Conservation (phyloP, 352 stramenopile species). For the Globisporangium alternatum region DNA sequence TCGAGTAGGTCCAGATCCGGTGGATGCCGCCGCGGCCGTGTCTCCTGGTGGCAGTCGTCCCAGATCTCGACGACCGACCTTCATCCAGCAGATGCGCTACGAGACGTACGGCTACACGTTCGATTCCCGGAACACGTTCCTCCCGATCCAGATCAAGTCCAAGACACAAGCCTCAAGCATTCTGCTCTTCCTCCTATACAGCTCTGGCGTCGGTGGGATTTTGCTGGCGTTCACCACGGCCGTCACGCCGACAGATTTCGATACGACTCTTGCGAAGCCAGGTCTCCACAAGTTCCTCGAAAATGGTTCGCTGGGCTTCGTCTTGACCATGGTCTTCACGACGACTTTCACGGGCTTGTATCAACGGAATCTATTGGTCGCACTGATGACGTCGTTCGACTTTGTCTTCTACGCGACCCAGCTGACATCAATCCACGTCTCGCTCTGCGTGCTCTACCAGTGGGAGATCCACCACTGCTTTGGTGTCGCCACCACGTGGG, state of each 20-base stretch:
- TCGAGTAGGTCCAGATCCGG: background rate
- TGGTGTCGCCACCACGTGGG: slow-evolving; percentile 18
- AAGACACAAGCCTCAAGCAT: slow-evolving; percentile 5
- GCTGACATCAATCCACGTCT: slow-evolving; percentile 23
- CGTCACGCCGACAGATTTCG: background rate
- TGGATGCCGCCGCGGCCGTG: background rate
- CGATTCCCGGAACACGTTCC: slow-evolving; percentile 11
- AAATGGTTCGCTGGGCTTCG: slow-evolving; percentile 6
- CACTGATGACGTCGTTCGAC: slow-evolving; percentile 37
- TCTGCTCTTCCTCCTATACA: slow-evolving; percentile 11
- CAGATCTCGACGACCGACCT: slow-evolving; percentile 8
- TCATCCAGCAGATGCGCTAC: slow-evolving; percentile 24
- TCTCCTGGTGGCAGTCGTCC: too few species aligned
- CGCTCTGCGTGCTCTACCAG: slow-evolving; percentile 25
- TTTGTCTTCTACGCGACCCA: slow-evolving; percentile 34
- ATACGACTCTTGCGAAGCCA: background rate
- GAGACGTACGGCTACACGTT: slow-evolving; percentile 10
- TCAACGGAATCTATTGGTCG: slow-evolving; percentile 27
- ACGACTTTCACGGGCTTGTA: slow-evolving; percentile 19
- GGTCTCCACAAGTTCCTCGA: slow-evolving; percentile 1
- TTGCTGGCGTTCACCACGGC: slow-evolving; percentile 11
- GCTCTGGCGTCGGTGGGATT: slow-evolving; percentile 5
- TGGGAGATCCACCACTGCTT: slow-evolving; percentile 18
- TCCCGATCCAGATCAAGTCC: slow-evolving; percentile 10
- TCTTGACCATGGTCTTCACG: slow-evolving; percentile 16